These are phyloP conservation scores for Aspergillus uvarum DNA, from an alignment of 2,329 filamentous ascomycete species.

Conservation along the genomic window DNA sequence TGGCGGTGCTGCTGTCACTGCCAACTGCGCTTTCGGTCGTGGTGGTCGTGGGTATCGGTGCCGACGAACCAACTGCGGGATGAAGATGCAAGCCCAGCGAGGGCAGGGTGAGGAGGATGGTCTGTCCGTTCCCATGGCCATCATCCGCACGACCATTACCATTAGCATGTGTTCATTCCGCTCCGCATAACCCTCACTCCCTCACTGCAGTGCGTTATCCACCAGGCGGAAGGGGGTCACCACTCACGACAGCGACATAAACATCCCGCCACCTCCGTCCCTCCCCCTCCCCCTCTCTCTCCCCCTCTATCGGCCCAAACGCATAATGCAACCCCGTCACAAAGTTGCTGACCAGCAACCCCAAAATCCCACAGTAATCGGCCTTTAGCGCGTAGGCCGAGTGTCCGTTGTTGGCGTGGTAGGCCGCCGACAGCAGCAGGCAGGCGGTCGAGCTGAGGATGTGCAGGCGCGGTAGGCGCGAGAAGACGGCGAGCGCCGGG, in stretches of 20 bases:
- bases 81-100: not conserved
- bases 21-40: too few species aligned
- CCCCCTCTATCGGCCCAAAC: not conserved
- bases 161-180: too few species aligned
- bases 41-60: too few species aligned
- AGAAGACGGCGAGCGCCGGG: not conserved
- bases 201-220: too few species aligned
- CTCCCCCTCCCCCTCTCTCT: too few species aligned
- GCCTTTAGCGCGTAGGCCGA: not conserved
- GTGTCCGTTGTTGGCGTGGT: conserved; percentile 8
- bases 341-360: not conserved
- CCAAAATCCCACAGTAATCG: not conserved
- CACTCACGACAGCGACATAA: not conserved
- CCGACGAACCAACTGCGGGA: not conserved
- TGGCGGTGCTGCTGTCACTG: too few species aligned
- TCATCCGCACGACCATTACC: too few species aligned
- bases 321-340: not conserved
- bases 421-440: not conserved
- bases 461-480: not conserved
- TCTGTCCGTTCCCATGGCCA: not conserved
- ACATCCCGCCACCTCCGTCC: not conserved
- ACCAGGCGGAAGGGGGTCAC: not conserved
- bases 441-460: conserved; percentile 6
- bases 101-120: not conserved
- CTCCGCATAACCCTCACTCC: too few species aligned